Conservation (phyloP, 768 basidiomycete species). For the Boletales sp. region DNA sequence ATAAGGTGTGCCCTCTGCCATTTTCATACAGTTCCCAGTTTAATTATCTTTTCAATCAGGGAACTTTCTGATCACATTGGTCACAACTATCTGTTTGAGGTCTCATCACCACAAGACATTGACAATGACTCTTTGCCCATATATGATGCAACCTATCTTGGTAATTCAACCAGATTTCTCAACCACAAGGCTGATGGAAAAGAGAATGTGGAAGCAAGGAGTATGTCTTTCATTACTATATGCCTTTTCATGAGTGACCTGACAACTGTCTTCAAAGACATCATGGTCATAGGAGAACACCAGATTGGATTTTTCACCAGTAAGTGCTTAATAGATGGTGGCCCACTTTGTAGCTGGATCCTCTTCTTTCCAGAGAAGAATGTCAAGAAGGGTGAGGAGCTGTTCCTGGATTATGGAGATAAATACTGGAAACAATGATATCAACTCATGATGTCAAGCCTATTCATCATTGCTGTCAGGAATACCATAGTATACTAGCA, state of each 20-base stretch:
- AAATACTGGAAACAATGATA: constrained; percentile 19
- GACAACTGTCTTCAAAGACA: constrained; percentile 10
- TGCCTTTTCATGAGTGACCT: background rate
- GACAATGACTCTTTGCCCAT: background rate
- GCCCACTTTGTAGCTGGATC: background rate
- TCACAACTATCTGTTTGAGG: constrained; percentile 36
- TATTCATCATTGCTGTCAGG: too few relatives aligned
- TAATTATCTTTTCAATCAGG: constrained; percentile 10
- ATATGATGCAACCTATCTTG: constrained; percentile 39
- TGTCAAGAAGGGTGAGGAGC: constrained; percentile 31
- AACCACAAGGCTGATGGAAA: constrained; percentile 29
- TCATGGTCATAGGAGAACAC: constrained; percentile 31
- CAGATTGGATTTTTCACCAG: constrained; percentile 36
- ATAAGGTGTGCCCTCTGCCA: background rate
- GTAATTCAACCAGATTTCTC: constrained; percentile 44
- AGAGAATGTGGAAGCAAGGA: constrained; percentile 19
- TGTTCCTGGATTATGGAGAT: constrained; percentile 35
- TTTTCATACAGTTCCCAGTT: too few relatives aligned
- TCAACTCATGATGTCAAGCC: too few relatives aligned
- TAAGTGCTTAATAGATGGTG: constrained; percentile 15
- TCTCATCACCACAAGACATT: background rate
- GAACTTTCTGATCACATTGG: constrained; percentile 5
- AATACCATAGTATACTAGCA: too few relatives aligned
- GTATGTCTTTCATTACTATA: constrained; percentile 18
- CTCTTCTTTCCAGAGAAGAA: constrained; percentile 15